These are phyloP conservation scores for Phytophthora fragariae DNA, from an alignment of 352 stramenopile genomes.

Conservation along the genomic window DNA sequence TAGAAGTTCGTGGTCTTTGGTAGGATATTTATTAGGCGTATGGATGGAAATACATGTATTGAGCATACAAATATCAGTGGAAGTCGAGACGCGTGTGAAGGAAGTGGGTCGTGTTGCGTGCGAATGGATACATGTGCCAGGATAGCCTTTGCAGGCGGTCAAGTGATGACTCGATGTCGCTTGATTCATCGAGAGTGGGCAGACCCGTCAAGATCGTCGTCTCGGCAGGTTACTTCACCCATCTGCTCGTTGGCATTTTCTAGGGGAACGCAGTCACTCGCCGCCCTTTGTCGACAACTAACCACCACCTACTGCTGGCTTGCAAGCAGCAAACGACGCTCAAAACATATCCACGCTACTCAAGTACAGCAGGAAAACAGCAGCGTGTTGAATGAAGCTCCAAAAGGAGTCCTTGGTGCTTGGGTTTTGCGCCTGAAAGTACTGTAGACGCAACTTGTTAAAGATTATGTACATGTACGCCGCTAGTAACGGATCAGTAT, in stretches of 20 bases:
- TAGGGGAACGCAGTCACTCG: not conserved
- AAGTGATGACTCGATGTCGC: not conserved
- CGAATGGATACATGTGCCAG: not conserved
- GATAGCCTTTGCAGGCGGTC: not conserved
- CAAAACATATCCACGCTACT: not conserved
- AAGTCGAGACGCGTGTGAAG: no score
- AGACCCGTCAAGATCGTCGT: slow-evolving; percentile 6
- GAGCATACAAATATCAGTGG: not conserved
- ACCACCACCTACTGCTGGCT: no score
- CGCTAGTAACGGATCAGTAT: not conserved
- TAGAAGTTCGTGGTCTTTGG: not conserved
- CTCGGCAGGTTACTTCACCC: slow-evolving; percentile 4
- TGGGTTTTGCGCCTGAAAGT: not conserved
- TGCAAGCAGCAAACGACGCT: not conserved
- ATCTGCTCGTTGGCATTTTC: not conserved
- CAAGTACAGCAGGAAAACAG: not conserved
- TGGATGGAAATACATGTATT: slow-evolving; percentile 4
- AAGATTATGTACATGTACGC: not conserved
- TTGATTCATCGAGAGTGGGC: slow-evolving; percentile 20
- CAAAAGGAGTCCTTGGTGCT: not conserved
- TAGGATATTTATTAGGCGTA: slow-evolving; percentile 35
- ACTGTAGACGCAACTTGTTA: slow-evolving; percentile 1
- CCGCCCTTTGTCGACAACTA: not conserved
- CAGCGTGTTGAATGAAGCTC: not conserved
- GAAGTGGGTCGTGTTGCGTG: not conserved